Conservation (phyloP, 768 basidiomycete genomes). For the Suillus hirtellus region DNA sequence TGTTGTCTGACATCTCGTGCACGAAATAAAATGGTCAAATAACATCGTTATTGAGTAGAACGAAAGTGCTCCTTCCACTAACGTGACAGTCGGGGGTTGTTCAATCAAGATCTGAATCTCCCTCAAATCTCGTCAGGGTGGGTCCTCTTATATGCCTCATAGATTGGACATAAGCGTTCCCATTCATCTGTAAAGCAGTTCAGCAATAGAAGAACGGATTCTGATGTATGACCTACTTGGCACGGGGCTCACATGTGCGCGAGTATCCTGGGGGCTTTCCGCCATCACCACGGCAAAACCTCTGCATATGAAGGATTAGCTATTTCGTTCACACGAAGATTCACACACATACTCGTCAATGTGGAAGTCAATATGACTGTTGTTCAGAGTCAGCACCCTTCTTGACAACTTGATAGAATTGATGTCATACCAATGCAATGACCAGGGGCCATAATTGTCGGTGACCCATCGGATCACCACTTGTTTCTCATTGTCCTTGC, state of each 20-base stretch:
- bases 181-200: constrained; percentile 20
- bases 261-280: constrained; percentile 19
- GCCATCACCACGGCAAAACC: constrained; percentile 34
- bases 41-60: no score
- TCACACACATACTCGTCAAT: constrained; percentile 16
- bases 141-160: neutral
- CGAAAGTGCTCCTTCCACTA: no score
- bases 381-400: neutral
- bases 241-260: neutral
- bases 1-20: no score
- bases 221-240: neutral
- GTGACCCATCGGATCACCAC: constrained; percentile 49
- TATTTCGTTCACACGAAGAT: neutral
- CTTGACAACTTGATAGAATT: neutral
- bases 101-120: neutral
- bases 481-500: constrained; percentile 8
- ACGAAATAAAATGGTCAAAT: no score
- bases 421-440: constrained; percentile 19
- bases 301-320: constrained; percentile 10
- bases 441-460: constrained; percentile 52
- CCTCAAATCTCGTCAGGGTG: neutral
- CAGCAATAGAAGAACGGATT: neutral
- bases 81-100: no score
- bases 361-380: constrained; percentile 23
- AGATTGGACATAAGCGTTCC: constrained; percentile 27